Conservation (phyloP, 106 monocot species). For the Allium sativum region DNA sequence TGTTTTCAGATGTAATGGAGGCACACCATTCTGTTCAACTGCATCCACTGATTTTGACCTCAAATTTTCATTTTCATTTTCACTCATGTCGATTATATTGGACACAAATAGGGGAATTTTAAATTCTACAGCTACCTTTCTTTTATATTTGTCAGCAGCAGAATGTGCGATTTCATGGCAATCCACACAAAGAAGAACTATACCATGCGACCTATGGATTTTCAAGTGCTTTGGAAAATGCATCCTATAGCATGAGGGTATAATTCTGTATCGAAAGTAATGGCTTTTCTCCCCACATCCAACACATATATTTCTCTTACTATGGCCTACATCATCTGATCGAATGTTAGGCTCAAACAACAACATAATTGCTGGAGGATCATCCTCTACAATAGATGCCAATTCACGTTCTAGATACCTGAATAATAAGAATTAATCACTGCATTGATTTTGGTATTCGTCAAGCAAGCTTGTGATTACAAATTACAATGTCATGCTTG, state of each 20-base stretch:
- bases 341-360: slow-evolving; percentile 95
- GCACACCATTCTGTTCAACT: slow-evolving; percentile 41
- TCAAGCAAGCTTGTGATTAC: too few species aligned
- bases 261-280: slow-evolving; percentile 86
- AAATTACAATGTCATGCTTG: too few species aligned
- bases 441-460: too few species aligned
- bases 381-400: slow-evolving; percentile 68
- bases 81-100: slow-evolving; percentile 52
- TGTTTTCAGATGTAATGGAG: slow-evolving; percentile 79
- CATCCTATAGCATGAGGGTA: slow-evolving; percentile 97
- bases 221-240: slow-evolving; percentile 99
- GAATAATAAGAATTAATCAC: background rate
- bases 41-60: slow-evolving; percentile 10
- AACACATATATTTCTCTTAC: slow-evolving; percentile 93
- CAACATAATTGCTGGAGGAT: slow-evolving; percentile 92
- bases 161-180: slow-evolving; percentile 93
- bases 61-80: slow-evolving; percentile 25
- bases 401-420: slow-evolving; percentile 79
- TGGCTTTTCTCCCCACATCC: slow-evolving; percentile 92
- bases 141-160: slow-evolving; percentile 93
- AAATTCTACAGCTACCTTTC: slow-evolving; percentile 65
- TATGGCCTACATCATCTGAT: slow-evolving; percentile 92
- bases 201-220: slow-evolving; percentile 96
- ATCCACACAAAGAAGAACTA: slow-evolving; percentile 91
- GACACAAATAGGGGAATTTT: slow-evolving; percentile 73